A percentile compares a stretch with the other conserved stretches of the same genome.
Conservation (phyloP, 192 early-diverging fungal species). For the Rhizoclosmatium sp. region DNA sequence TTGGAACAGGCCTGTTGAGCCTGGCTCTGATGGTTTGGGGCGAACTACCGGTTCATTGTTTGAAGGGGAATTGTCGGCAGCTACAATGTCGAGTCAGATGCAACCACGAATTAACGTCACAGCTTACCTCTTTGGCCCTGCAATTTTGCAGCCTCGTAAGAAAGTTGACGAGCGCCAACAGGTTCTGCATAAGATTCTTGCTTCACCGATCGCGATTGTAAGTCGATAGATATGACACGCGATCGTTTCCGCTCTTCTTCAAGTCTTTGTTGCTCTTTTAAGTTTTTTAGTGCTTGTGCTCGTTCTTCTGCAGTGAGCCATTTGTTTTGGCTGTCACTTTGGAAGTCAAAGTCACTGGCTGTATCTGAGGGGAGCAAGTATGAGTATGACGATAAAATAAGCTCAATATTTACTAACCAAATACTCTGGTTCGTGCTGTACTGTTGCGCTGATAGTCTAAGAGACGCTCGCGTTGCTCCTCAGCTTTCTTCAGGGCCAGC, state of each 20-base stretch:
- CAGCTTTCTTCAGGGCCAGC: conserved; percentile 40
- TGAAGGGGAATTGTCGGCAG: not conserved
- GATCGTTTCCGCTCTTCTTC: conserved; percentile 54
- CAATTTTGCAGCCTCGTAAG: not conserved
- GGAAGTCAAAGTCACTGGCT: conserved; percentile 55
- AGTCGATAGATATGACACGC: conserved; percentile 56
- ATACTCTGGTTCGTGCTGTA: conserved; percentile 52
- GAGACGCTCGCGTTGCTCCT: conserved; percentile 49
- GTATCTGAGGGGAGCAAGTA: conserved; percentile 31
- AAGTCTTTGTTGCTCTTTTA: conserved; percentile 42
- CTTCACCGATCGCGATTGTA: conserved; percentile 42
- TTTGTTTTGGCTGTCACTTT: conserved; percentile 46
- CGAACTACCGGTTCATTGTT: not conserved
- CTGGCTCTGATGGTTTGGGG: conserved; percentile 22
- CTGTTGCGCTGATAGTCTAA: conserved; percentile 56
- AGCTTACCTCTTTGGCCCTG: not conserved
- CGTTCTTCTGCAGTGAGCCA: conserved; percentile 60
- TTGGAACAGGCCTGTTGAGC: conserved; percentile 50
- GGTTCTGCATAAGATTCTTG: not conserved
- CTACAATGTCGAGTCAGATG: not conserved
- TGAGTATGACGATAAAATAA: not conserved
- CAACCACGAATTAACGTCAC: not conserved
- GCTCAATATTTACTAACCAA: conserved; percentile 41
- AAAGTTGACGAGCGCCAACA: not conserved
- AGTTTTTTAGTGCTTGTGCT: conserved; percentile 48